Evolutionary conservation across 2,329 filamentous ascomycete species (phyloP), one percentile per base, ranked within the genome.

Genomic region (Magnaporthiopsis poae): DNA sequence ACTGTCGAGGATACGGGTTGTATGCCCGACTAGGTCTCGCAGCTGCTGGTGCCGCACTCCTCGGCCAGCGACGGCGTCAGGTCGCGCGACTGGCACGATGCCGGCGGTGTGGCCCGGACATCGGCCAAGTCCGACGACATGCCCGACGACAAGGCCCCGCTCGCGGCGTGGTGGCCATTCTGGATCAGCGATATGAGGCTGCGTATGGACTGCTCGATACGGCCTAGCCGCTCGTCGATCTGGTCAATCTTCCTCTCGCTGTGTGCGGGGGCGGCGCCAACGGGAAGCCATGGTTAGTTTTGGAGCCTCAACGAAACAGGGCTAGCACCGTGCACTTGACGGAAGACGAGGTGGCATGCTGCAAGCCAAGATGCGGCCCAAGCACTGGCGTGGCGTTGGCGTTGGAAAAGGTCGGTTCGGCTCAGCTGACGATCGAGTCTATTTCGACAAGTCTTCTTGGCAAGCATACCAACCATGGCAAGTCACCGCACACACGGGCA

Each of bases 191-290:
- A 15, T 2, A 33, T 33, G 36, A 81, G 73, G 39, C 75, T 76
- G 60, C 75, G 75, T 27, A 82, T 75, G 39, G 81, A 73, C n/a
- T 69, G 69, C 70, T 82, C 80, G 68, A 82, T 82, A 65, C 74
- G 80, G 56, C 74, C 76, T 11, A 82, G 76, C 3, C 80, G 77
- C 65, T 75, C 71, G 65, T 81, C 80, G 60, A 82, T 80, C 67
- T 77, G 74, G 68, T 82, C 80, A 63, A 83, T 84, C 73, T 85
- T 85, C 68, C 77, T 77, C 72, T 85, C 83, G 73, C 82, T 85
- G 60, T 3, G 61, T 21, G 27, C 1, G 27, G 39, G 27, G 27
- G 27, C 27, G 27, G 3, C 11, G 15, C 39, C 39, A 4, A 46
- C 13, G 25, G 60, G 12, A 29, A 18, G 60, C 25, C 31, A 18